These are phyloP conservation scores for Wallacemonas sp. DNA, from an alignment of 208 protist species.

Conservation along the genomic window DNA sequence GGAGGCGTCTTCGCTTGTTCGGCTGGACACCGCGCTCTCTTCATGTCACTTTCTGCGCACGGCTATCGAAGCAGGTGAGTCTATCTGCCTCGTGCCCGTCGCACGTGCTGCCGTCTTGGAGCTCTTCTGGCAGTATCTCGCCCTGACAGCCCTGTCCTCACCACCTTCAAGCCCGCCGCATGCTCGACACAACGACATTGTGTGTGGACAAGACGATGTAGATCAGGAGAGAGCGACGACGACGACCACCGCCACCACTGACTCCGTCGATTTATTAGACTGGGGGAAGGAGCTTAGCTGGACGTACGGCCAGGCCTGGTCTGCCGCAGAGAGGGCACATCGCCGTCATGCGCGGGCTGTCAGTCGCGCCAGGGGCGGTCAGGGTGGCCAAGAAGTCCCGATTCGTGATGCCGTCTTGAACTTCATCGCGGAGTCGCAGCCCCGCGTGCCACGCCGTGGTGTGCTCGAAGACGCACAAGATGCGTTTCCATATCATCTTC, in stretches of 20 bases:
- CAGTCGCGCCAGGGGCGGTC: not conserved
- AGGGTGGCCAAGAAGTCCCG: not conserved
- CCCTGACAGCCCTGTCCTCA: not conserved
- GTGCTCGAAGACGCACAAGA: too few relatives aligned
- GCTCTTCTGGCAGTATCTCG: conserved; percentile 1
- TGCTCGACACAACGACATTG: too few relatives aligned
- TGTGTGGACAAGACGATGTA: too few relatives aligned
- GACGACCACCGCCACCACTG: not conserved
- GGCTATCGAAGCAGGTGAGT: conserved; percentile 38
- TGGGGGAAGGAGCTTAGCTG: conserved; percentile 9
- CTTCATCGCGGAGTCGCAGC: too few relatives aligned
- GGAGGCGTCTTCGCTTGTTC: conserved; percentile 6
- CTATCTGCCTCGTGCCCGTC: conserved; percentile 43
- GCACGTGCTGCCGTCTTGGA: conserved; percentile 13
- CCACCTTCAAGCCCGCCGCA: not conserved
- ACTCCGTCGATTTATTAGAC: not conserved
- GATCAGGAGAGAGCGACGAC: too few relatives aligned
- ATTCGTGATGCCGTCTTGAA: too few relatives aligned
- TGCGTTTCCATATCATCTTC: too few relatives aligned
- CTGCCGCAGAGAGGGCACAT: not conserved
- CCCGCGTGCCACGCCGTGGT: too few relatives aligned
- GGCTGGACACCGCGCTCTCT: conserved; percentile 16
- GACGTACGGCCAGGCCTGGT: conserved; percentile 20
- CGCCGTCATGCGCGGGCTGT: not conserved
- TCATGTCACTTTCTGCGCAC: conserved; percentile 43